Evolutionary conservation across 805 yeast genomes (phyloP).

Genomic region (Saturnispora halmiae): DNA sequence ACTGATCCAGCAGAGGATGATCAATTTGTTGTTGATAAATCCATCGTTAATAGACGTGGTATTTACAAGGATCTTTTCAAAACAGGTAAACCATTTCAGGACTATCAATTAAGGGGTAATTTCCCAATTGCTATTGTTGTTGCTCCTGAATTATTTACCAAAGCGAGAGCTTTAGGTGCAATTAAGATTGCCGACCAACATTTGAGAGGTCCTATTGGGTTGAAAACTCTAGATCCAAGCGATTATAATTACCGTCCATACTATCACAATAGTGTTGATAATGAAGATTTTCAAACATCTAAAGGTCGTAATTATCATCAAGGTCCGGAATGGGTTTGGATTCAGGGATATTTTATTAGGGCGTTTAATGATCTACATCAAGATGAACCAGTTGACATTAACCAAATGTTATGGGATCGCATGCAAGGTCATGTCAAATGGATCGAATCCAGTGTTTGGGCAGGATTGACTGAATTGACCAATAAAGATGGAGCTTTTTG

Average conservation of each 20-base stretch:
- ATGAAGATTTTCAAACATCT: conserved; percentile 80
- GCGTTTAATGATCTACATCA: conserved; percentile 54
- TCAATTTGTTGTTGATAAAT: conserved; percentile 50
- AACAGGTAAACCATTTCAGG: conserved; percentile 84
- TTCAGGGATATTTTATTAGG: conserved; percentile 75
- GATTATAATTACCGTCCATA: conserved; percentile 90
- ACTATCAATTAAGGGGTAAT: conserved; percentile 87
- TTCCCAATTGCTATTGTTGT: conserved; percentile 89
- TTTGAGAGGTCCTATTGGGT: conserved; percentile 84
- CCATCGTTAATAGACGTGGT: conserved; percentile 78
- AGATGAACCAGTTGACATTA: neutral
- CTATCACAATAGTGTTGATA: conserved; percentile 73
- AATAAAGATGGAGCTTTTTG: conserved; percentile 80
- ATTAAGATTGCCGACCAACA: conserved; percentile 60
- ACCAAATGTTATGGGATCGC: conserved; percentile 43
- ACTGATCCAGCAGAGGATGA: conserved; percentile 49
- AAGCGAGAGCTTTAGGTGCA: conserved; percentile 52
- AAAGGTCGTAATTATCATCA: conserved; percentile 97
- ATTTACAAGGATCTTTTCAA: conserved; percentile 81
- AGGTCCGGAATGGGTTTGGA: conserved; percentile 99
- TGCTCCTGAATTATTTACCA: conserved; percentile 83
- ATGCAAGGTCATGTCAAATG: conserved; percentile 57
- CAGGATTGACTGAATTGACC: conserved; percentile 87
- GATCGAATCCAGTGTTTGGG: conserved; percentile 78
- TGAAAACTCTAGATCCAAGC: conserved; percentile 85